phyloP scores from a whole-genome alignment of 768 basidiomycete species.

The Pleurotus citrinopileatus region DNA sequence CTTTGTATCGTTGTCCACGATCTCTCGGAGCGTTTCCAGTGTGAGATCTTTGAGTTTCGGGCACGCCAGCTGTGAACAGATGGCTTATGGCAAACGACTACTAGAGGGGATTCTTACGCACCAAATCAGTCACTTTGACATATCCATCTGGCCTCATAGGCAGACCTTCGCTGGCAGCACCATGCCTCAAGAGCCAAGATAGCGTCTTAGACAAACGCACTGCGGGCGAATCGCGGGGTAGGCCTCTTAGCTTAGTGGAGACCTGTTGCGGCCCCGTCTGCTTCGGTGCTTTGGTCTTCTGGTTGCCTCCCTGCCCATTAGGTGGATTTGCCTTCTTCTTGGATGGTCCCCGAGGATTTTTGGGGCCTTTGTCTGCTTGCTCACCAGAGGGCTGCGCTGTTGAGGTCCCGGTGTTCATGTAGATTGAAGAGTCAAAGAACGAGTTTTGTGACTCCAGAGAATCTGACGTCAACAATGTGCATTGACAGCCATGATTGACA shows the following conservation, averaged over 20 bases:
- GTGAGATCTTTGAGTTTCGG: slow-evolving; percentile 66
- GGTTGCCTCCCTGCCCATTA: not conserved
- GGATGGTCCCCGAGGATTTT: no score
- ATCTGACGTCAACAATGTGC: no score
- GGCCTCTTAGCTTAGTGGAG: slow-evolving; percentile 52
- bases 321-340: no score
- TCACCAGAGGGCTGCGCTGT: no score
- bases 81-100: no score
- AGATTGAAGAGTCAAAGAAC: no score
- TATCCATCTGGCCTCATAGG: slow-evolving; percentile 83
- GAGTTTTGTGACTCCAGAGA: no score
- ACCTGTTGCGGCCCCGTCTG: not conserved
- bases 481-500: no score
- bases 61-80: slow-evolving; percentile 52
- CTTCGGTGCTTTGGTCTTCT: not conserved
- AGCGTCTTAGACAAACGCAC: slow-evolving; percentile 81
- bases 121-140: slow-evolving; percentile 78
- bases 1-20: slow-evolving; percentile 70
- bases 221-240: slow-evolving; percentile 61
- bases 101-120: no score
- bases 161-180: slow-evolving; percentile 73
- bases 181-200: slow-evolving; percentile 91
- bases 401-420: no score
- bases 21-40: slow-evolving; percentile 48
- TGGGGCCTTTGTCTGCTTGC: no score